Evolutionary conservation across 1,139 yeast species (phyloP).

Genomic region (Neolecta irregularis): DNA sequence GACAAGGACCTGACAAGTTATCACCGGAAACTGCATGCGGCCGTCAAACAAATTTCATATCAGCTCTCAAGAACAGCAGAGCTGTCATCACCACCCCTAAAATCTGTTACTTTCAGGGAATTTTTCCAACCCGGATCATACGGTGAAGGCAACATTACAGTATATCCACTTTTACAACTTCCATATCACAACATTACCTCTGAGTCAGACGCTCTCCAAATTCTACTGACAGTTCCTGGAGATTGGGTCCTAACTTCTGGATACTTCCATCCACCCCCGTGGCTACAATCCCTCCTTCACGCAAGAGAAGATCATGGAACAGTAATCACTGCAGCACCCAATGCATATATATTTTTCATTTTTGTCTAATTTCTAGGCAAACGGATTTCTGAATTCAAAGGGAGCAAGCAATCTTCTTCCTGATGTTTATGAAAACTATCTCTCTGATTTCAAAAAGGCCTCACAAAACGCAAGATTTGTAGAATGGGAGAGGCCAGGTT

Average conservation of each 20-base stretch:
- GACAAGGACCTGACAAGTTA: conserved; percentile 41
- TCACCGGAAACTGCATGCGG: conserved; percentile 41
- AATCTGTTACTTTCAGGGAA: too few relatives aligned
- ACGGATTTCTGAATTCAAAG: conserved; percentile 73
- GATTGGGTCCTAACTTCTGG: conserved; percentile 93
- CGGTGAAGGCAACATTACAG: conserved; percentile 44
- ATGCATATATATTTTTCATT: conserved; percentile 2
- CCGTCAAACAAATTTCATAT: conserved; percentile 9
- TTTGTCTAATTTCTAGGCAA: conserved; percentile 36
- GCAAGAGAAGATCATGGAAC: conserved; percentile 47
- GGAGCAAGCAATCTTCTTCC: conserved; percentile 79
- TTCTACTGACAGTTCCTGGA: conserved; percentile 38
- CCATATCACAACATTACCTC: conserved; percentile 51
- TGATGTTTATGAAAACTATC: conserved; percentile 63
- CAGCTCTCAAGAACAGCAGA: conserved; percentile 9
- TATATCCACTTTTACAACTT: conserved; percentile 84
- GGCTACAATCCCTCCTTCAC: conserved; percentile 46
- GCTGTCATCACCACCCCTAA: conserved; percentile 9
- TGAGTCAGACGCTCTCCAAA: conserved; percentile 35
- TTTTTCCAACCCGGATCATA: conserved; percentile 21
- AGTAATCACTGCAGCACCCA: conserved; percentile 72
- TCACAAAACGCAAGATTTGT: conserved; percentile 41
- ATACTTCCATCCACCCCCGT: conserved; percentile 79
- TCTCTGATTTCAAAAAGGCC: conserved; percentile 36
- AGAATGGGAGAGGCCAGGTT: conserved; percentile 79